Evolutionary conservation across 495 filamentous ascomycete species (phyloP), one percentile per base, ranked within the genome.

Genomic region (Penicillium desertorum): DNA sequence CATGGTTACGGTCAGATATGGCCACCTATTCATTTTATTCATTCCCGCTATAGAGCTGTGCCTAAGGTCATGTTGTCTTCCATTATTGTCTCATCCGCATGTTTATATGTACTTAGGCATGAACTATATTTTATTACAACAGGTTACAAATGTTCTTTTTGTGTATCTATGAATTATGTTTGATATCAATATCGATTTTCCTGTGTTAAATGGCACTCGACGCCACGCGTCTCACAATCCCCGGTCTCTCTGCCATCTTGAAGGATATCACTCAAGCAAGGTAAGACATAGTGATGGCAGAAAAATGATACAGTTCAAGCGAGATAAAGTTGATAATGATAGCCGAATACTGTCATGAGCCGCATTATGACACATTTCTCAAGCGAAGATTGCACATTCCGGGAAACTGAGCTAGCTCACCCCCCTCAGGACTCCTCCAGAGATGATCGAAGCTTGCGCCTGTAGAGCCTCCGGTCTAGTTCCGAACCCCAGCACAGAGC

Each of bases 401-500:
- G 10, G 45, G 25, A 12, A 12, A 19, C 4, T 22, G 45, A 47
- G 3, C n/a, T 27, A 17, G n/a, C 1, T 8, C 19, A 17, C 25
- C 16, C 30, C 23, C 25, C 16, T 39, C 23, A 46, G 19, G n/a
- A 29, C 17, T 27, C 53, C 43, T 55, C 53, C 23, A 55, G 43
- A 12, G 53, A 55, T 5, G 53, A 20, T 20, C 94, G 84, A 42
- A 98, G 75, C 63, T 86, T 86, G 54, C 92, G 81, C 58, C 88
- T 89, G 76, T 98, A 98, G 60, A 83, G 71, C 72, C 88, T 94
- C 56, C 89, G 86, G 34, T 92, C 86, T 0, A 93, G 87, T 5
- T 82, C 69, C 0, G 80, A 79, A 4, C 92, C 92, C 94, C 94
- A 98, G 67, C 86, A 96, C 20, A 98, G 73, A 68, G 85, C 90